Evolutionary conservation across 2,329 filamentous ascomycete genomes (phyloP).

Genomic region (Fusarium temperatum): DNA sequence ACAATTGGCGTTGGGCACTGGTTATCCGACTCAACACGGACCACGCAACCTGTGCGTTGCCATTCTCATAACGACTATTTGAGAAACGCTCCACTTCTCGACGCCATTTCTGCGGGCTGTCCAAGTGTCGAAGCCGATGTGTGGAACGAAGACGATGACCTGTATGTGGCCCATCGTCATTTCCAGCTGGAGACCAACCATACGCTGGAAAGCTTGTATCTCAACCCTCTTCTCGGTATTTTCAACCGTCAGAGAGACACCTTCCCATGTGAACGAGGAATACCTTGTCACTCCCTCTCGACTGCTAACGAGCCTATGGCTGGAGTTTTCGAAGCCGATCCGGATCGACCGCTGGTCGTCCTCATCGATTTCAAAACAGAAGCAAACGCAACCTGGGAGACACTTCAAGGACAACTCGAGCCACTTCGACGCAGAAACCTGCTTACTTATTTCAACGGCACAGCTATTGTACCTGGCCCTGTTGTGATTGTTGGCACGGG

Average conservation of each 20-base stretch:
- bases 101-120: neutral
- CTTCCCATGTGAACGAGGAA: neutral
- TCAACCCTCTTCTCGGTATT: neutral
- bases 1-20: neutral
- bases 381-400: neutral
- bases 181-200: neutral
- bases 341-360: neutral
- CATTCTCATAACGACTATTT: neutral
- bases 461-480: neutral
- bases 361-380: neutral
- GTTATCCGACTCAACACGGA: neutral
- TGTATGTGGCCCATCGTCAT: neutral
- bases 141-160: neutral
- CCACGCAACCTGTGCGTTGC: neutral
- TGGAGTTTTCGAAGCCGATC: neutral
- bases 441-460: neutral
- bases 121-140: neutral
- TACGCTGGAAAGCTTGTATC: neutral
- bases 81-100: neutral
- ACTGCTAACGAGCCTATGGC: neutral
- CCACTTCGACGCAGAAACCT: neutral
- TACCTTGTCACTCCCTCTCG: neutral
- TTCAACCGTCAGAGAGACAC: neutral
- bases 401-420: neutral
- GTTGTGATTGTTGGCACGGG: neutral